Percentiles rank a stretch among this genome's conserved stretches.
Evolutionary conservation across 345 rosid species (phyloP).

Genomic region (Camelina neglecta): DNA sequence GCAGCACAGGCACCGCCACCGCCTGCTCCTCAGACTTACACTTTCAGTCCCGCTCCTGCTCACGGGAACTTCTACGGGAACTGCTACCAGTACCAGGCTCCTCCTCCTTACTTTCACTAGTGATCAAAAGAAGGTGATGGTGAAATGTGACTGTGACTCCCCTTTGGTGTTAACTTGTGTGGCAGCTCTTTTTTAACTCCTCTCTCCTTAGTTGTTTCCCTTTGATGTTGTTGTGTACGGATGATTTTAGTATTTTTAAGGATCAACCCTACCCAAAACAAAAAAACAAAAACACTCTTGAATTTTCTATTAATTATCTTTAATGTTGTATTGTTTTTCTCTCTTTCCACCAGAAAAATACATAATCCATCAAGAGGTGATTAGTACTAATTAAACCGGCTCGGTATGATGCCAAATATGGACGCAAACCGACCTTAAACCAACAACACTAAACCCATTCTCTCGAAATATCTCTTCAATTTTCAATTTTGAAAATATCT

Average conservation of each 20-base stretch:
- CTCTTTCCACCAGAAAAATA: background rate
- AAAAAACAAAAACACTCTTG: slow-evolving; percentile 20
- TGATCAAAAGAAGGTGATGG: slow-evolving; percentile 29
- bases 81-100: slow-evolving; percentile 89
- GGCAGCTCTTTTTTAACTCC: slow-evolving; percentile 42
- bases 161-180: slow-evolving; percentile 42
- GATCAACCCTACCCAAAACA: slow-evolving; percentile 47
- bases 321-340: slow-evolving; percentile 44
- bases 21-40: slow-evolving; percentile 67
- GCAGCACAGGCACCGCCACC: slow-evolving; percentile 70
- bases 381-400: background rate
- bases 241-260: slow-evolving; percentile 64
- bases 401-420: no score
- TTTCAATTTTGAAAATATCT: slow-evolving; percentile 26
- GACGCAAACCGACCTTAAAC: no score
- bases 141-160: slow-evolving; percentile 60
- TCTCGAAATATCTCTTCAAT: slow-evolving; percentile 8
- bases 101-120: slow-evolving; percentile 74
- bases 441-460: background rate
- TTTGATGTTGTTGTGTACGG: slow-evolving; percentile 60
- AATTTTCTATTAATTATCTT: slow-evolving; percentile 51
- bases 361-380: no score
- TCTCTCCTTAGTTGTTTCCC: slow-evolving; percentile 28
- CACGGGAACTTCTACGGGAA: slow-evolving; percentile 94
- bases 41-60: slow-evolving; percentile 63